Evolutionary conservation across 345 rosid species (phyloP).

Genomic region (Cardamine chenopodiifolia): DNA sequence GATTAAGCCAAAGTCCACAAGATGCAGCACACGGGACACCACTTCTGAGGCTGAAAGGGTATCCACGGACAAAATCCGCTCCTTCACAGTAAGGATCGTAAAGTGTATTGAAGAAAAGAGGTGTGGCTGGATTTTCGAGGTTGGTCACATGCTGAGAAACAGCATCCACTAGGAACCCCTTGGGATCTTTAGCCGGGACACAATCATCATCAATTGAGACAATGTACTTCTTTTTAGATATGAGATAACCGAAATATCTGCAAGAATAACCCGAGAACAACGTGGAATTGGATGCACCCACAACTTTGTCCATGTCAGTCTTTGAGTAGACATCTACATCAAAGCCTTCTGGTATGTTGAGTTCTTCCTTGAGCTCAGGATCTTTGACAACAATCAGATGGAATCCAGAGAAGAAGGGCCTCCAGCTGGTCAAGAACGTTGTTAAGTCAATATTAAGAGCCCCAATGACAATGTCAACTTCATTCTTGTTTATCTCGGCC

Average conservation of each 20-base stretch:
- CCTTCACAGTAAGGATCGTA: conserved; percentile 84
- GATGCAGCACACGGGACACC: conserved; percentile 86
- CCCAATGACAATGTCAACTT: conserved; percentile 90
- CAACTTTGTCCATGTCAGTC: conserved; percentile 64
- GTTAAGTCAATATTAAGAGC: conserved; percentile 79
- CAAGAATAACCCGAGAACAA: conserved; percentile 87
- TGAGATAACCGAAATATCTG: conserved; percentile 86
- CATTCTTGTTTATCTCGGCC: conserved; percentile 56
- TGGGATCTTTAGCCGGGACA: conserved; percentile 71
- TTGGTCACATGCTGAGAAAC: conserved; percentile 75
- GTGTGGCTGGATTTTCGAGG: conserved; percentile 81
- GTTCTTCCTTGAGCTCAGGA: conserved; percentile 88
- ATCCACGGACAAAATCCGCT: conserved; percentile 95
- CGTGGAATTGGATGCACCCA: conserved; percentile 59
- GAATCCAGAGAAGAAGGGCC: conserved; percentile 61
- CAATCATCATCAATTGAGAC: conserved; percentile 88
- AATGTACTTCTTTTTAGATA: conserved; percentile 80
- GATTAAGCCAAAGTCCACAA: conserved; percentile 93
- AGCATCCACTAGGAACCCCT: conserved; percentile 71
- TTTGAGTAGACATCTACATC: conserved; percentile 63
- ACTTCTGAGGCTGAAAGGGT: conserved; percentile 85
- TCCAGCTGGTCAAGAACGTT: conserved; percentile 77
- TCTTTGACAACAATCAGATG: conserved; percentile 91
- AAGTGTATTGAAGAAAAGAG: conserved; percentile 94
- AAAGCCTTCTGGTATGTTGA: conserved; percentile 83